A percentile compares a stretch with the other conserved stretches of the same genome.
These are phyloP conservation scores for Elaeagnus macrophylla DNA, from an alignment of 306 rosid species.

Conservation along the genomic window DNA sequence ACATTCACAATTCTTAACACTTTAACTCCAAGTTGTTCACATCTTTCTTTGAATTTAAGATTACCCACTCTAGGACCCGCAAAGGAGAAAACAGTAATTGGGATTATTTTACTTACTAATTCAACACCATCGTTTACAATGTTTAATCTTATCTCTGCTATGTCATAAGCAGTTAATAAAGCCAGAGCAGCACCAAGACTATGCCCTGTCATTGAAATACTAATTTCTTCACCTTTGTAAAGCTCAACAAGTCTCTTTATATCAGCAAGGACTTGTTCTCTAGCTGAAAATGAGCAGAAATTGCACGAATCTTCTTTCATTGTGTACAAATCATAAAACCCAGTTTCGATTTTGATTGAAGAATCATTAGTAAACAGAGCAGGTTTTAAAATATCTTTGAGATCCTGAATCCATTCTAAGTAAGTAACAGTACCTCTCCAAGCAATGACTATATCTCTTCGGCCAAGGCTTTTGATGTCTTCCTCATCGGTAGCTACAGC, in stretches of 20 bases:
- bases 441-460: slow-evolving; percentile 53
- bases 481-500: slow-evolving; percentile 32
- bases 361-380: slow-evolving; percentile 28
- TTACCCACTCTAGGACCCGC: slow-evolving; percentile 68
- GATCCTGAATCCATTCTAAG: slow-evolving; percentile 60
- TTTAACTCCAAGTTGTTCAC: slow-evolving; percentile 58
- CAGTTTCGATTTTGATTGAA: slow-evolving; percentile 48
- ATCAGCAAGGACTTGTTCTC: slow-evolving; percentile 53
- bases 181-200: slow-evolving; percentile 63
- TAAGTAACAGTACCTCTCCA: slow-evolving; percentile 73
- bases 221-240: slow-evolving; percentile 38
- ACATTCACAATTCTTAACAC: slow-evolving; percentile 48
- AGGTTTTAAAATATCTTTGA: slow-evolving; percentile 39
- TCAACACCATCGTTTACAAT: background rate
- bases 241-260: slow-evolving; percentile 37
- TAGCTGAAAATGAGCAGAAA: slow-evolving; percentile 49
- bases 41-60: slow-evolving; percentile 45
- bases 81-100: slow-evolving; percentile 44
- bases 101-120: slow-evolving; percentile 3
- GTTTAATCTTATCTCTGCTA: slow-evolving; percentile 41
- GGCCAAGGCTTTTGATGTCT: slow-evolving; percentile 37
- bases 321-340: slow-evolving; percentile 57
- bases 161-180: slow-evolving; percentile 45
- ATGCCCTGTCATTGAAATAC: slow-evolving; percentile 57
- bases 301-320: slow-evolving; percentile 40